Base-by-base conservation (phyloP, 345 rosid genomes). In the Iberis pinnata region DNA sequence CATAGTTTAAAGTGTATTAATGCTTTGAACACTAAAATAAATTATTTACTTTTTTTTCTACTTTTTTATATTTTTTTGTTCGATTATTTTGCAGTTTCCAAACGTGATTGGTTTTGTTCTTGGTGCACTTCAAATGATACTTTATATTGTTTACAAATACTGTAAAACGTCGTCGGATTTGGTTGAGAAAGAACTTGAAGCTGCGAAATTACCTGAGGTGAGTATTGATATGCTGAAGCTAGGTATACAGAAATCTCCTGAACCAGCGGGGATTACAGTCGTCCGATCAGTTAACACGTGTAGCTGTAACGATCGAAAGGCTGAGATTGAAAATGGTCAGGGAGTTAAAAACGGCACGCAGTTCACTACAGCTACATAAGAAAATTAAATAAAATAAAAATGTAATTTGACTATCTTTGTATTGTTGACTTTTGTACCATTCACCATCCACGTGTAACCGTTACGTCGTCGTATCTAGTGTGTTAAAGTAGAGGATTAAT, bases 81-180 rank as follows among this genome's bases (percentile, higher is more conserved):
- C n/a, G n/a, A n/a, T n/a, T n/a, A n/a, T n/a, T 16, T 24, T 14
- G 15, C 75, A 80, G 86, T 44, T 77, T 49, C 86, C 86, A 1
- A 80, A 80, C 48, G 68, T 75, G 60, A 26, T 80, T 18, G 86
- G 86, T 3, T 60, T 77, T 27, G 12, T 8, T 8, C 77, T 80
- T 5, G 86, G 86, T 20, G 31, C 77, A 29, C 67, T 71, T 31
- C 86, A 80, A 61, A 80, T 80, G 86, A 44, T 71, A 15, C 52
- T 80, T 6, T 80, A 80, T 50, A 56, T 68, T 40, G 55, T 77
- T 12, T 80, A 60, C 38, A 77, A 61, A 67, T 73, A 71, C 26
- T 57, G 63, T 54, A 71, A 71, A 57, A 53, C 68, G 48, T 44
- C 72, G 39, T 38, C 60, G 56, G 60, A 69, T 49, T 56, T 69